Conservation (phyloP, 345 rosid genomes). For the Combretum micranthum region DNA sequence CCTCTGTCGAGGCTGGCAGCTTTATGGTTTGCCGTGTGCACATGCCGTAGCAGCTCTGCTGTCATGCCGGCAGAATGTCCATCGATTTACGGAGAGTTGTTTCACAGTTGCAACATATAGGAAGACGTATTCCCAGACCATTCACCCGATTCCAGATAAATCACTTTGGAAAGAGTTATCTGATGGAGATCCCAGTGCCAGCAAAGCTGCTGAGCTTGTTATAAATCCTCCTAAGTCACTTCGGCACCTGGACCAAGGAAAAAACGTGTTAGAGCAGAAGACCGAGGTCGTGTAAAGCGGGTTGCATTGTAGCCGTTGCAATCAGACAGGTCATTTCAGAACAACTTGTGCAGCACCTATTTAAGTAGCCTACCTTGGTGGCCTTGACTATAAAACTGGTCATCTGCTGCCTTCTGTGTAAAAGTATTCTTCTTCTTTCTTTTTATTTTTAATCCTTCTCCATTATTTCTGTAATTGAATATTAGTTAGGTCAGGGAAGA, state of each 20-base stretch:
- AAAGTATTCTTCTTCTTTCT: conserved; percentile 8
- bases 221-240: conserved; percentile 87
- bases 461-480: conserved; percentile 3
- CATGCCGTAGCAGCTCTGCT: conserved; percentile 96
- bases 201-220: conserved; percentile 33
- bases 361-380: conserved; percentile 17
- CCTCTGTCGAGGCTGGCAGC: conserved; percentile 97
- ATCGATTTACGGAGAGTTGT: conserved; percentile 88
- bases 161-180: conserved; percentile 80
- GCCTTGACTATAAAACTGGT: not conserved
- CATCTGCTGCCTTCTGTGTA: conserved; percentile 15
- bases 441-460: not conserved
- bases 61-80: conserved; percentile 98
- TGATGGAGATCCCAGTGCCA: conserved; percentile 53
- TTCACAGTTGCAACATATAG: conserved; percentile 92
- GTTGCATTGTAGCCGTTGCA: conserved; percentile 98
- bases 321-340: conserved; percentile 97
- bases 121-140: conserved; percentile 89
- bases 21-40: conserved; percentile 90
- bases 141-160: conserved; percentile 94
- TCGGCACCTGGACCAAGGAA: conserved; percentile 89
- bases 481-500: no score
- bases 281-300: conserved; percentile 79
- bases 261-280: conserved; percentile 91
- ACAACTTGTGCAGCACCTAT: conserved; percentile 98